phyloP scores from a whole-genome alignment of 768 basidiomycete species.

The Boletus edulis region DNA sequence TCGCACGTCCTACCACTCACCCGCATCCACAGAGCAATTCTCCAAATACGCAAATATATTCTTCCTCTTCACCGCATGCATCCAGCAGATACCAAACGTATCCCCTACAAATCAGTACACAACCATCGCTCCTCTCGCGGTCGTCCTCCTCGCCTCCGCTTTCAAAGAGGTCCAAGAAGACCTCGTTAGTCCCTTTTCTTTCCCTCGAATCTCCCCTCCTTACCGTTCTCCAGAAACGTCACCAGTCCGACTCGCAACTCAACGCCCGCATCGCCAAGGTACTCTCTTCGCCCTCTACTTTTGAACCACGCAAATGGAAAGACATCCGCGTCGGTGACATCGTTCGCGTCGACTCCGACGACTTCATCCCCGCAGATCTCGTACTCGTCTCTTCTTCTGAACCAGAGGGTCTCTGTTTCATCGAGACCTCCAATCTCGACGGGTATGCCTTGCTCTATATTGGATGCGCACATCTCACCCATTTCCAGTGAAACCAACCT shows the following conservation, averaged over 20 bases:
- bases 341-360: constrained; percentile 84
- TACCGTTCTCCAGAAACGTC: constrained; percentile 72
- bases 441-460: constrained; percentile 54
- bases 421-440: constrained; percentile 96
- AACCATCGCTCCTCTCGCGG: constrained; percentile 85
- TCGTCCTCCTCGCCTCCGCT: constrained; percentile 90
- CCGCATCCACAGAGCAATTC: constrained; percentile 74
- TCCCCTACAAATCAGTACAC: constrained; percentile 96
- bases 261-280: constrained; percentile 83
- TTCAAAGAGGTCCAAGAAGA: constrained; percentile 97
- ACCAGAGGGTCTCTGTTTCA: constrained; percentile 96
- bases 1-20: constrained; percentile 4
- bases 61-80: constrained; percentile 96
- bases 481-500: constrained; percentile 85
- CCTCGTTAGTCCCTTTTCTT: constrained; percentile 39
- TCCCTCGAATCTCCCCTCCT: background rate
- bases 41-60: constrained; percentile 98
- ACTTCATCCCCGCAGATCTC: constrained; percentile 96
- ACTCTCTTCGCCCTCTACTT: constrained; percentile 59
- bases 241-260: constrained; percentile 90
- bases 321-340: constrained; percentile 90
- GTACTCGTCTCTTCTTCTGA: constrained; percentile 86
- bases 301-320: constrained; percentile 81
- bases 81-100: constrained; percentile 97
- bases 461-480: background rate